Base-by-base conservation (phyloP, 2,329 filamentous ascomycete species). In the Stemphylium beticola region DNA sequence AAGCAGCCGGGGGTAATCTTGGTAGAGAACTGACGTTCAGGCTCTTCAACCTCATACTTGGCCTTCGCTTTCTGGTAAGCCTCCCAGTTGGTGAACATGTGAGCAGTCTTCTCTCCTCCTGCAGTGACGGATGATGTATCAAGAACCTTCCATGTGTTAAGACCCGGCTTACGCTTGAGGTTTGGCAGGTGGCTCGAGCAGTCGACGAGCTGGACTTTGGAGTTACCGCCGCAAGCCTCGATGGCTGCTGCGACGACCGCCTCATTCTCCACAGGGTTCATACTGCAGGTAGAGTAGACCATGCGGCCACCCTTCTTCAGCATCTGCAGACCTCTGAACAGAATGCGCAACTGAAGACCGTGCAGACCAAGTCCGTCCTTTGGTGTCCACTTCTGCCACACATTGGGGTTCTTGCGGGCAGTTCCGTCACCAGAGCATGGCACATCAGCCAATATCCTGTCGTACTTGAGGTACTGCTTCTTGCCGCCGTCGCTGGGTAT, bases 221-320 rank as follows among this genome's bases (percentile, higher is more conserved):
- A 82, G 4, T 85, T 77, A 3, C 95, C 95, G 58, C 95, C 95
- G 69, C 93, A 98, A 52, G 93, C 85, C 66, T 92, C 89, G 65
- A 99, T 93, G 10, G 95, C 95, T 22, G 89, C 88, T 1, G 91
- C 87, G 56, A 99, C 82, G 14, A 98, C 92, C 6, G 95, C 89
- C 78, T 99, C 95, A 70, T 99, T 96, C 80, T 99, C 95, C 24
- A 98, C 87, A 0, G 95, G 95, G 78, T 99, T 99, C 90, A 99
- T 92, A 76, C 92, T 97, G 83, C 95, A 99, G 17, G 95, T 99
- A 3, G 93, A 98, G 79, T 98, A 99, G 47, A 99, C 93, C 24
- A 98, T 91, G 60, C 93, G 87, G 46, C 95, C 95, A 36, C 95
- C 93, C 51, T 92, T 89, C 81, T 97, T 98, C 63, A 99, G 85